A percentile compares a stretch with the other conserved stretches of the same genome.
Conservation (phyloP, 2,329 filamentous ascomycete species). For the Davidsoniella eucalypti region DNA sequence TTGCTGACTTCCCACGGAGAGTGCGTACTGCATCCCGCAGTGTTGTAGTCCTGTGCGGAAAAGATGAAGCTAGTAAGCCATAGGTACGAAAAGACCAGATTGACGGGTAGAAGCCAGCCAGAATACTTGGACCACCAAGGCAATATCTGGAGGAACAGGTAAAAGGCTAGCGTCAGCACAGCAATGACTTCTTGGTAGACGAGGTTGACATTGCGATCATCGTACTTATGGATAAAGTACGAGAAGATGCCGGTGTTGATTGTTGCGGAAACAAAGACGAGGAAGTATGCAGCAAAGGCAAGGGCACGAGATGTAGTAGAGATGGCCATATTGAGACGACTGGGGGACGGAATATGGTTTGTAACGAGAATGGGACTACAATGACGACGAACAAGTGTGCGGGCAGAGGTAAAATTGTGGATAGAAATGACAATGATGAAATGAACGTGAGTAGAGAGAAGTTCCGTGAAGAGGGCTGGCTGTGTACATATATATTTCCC, state of each 20-base stretch:
- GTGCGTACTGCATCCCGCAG: conserved; percentile 12
- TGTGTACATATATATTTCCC: background rate
- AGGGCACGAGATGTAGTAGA: background rate
- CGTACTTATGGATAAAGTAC: conserved; percentile 14
- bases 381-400: background rate
- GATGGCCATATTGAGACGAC: background rate
- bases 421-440: background rate
- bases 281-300: conserved; percentile 15
- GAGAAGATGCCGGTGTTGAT: conserved; percentile 17
- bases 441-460: background rate
- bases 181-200: conserved; percentile 17
- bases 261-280: conserved; percentile 15
- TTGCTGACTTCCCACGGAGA: background rate
- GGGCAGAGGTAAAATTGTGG: no score
- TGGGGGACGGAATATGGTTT: background rate
- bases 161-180: conserved; percentile 15
- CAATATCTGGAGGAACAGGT: conserved; percentile 14
- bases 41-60: conserved; percentile 16
- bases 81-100: conserved; percentile 17
- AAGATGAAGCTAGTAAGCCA: conserved; percentile 19
- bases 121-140: conserved; percentile 14
- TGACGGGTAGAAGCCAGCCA: conserved; percentile 15
- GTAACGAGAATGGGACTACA: background rate
- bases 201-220: conserved; percentile 13
- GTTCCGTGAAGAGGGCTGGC: background rate